Evolutionary conservation across 169 alveolate genomes (phyloP).

Genomic region (Plasmodium vinckei): DNA sequence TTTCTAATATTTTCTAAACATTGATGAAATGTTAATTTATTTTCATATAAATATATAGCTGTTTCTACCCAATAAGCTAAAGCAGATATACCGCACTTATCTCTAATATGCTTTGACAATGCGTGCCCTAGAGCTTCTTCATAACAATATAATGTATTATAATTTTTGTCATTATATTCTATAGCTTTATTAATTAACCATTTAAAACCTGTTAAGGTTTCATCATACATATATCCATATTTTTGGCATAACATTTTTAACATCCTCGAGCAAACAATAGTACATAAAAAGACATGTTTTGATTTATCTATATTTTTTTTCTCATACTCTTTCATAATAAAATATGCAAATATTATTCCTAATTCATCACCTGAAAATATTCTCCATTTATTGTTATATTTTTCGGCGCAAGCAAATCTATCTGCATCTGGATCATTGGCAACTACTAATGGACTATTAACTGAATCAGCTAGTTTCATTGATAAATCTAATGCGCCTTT

Average conservation of each 20-base stretch:
- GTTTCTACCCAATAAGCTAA: constrained; percentile 84
- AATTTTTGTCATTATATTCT: constrained; percentile 70
- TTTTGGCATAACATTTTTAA: constrained; percentile 75
- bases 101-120: constrained; percentile 79
- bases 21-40: constrained; percentile 78
- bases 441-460: constrained; percentile 80
- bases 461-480: constrained; percentile 79
- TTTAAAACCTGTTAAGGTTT: constrained; percentile 87
- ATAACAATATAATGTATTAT: constrained; percentile 80
- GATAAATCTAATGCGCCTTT: constrained; percentile 85
- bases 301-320: constrained; percentile 63
- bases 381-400: constrained; percentile 81
- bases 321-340: constrained; percentile 50
- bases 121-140: constrained; percentile 89
- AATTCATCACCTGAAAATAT: constrained; percentile 83
- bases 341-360: constrained; percentile 81
- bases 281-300: constrained; percentile 77
- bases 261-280: constrained; percentile 78
- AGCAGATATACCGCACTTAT: constrained; percentile 90
- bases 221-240: constrained; percentile 79
- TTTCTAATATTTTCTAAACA: constrained; percentile 68
- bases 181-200: constrained; percentile 85
- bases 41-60: constrained; percentile 79
- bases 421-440: constrained; percentile 93
- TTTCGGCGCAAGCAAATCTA: constrained; percentile 88